Base-by-base conservation (phyloP, 148 eudicot genomes). In the Cornus kousa region DNA sequence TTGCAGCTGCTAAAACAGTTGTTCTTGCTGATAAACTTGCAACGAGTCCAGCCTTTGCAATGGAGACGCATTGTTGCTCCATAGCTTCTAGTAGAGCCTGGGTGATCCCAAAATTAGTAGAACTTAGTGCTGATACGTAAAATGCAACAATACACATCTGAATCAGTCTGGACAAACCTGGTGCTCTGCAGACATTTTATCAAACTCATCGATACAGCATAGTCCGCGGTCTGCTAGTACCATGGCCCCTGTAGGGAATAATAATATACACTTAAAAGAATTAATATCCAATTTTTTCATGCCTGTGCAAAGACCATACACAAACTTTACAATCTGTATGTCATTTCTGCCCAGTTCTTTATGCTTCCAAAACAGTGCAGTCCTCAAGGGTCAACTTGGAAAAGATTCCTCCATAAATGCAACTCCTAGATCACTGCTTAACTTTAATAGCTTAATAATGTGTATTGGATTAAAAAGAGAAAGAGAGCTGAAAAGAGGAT, bases 21-120 rank as follows among this genome's bases (percentile, higher is more conserved):
- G 99, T 96, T 71, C 97, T 90, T 23, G 98, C 99, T 73, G 99
- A 96, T 83, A 96, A 87, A 85, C 98, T 96, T 65, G 99, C 99
- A 73, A 96, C 96, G 68, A 96, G 91, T 78, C 98, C 99, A 35
- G 99, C 99, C 87, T 96, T 97, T 59, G 99, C 99, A 87, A 97
- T 94, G 48, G 99, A 97, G 68, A 97, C 99, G 71, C 99, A 97
- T 82, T 94, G 99, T 85, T 97, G 99, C 89, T 97, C 99, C 99
- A 97, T 97, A 46, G 99, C 99, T 88, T 97, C 99, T 73, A 97
- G 87, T 81, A 97, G 86, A 79, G 99, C 83, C 99, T 97, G 83
- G 5, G 70, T 71, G 53, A 43, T 35, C 35, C 16, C 22, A 35
- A 73, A 66, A 32, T 50, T 43, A 40, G 64, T 64, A 71, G 69